These are phyloP conservation scores for Coemansia sp. DNA, from an alignment of 192 early-diverging fungal species.

Conservation along the genomic window DNA sequence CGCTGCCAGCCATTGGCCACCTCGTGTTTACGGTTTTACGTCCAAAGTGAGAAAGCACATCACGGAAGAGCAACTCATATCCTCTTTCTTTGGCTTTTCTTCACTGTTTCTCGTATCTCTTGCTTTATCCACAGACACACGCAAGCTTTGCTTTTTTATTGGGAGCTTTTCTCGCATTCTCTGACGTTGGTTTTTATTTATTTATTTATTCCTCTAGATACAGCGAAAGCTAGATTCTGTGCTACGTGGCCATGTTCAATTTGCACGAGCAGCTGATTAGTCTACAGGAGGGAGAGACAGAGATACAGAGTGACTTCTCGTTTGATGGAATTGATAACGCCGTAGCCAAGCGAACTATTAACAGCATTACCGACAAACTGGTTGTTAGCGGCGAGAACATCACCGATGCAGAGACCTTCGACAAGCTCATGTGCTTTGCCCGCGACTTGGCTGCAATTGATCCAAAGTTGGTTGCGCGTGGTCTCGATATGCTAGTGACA, in stretches of 20 bases:
- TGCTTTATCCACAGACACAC: no score
- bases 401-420: slow-evolving; percentile 28
- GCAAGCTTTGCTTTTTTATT: no score
- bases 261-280: slow-evolving; percentile 62
- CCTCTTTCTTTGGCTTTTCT: no score
- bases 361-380: slow-evolving; percentile 55
- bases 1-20: no score
- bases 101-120: no score
- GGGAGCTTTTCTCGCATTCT: neutral
- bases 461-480: slow-evolving; percentile 54
- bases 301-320: slow-evolving; percentile 40
- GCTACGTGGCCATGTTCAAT: slow-evolving; percentile 38
- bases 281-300: slow-evolving; percentile 58
- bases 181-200: neutral
- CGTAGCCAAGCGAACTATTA: slow-evolving; percentile 51
- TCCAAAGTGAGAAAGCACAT: no score
- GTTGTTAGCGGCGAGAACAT: slow-evolving; percentile 41
- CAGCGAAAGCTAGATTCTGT: neutral
- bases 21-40: no score
- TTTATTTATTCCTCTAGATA: slow-evolving; percentile 2
- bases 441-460: slow-evolving; percentile 51
- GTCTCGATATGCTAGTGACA: slow-evolving; percentile 71
- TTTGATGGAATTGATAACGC: slow-evolving; percentile 38
- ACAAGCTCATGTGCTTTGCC: slow-evolving; percentile 41
- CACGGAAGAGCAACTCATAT: no score